Evolutionary conservation across 345 rosid species (phyloP), one percentile per base, ranked within the genome.

Genomic region (Gossypium ekmanianum): DNA sequence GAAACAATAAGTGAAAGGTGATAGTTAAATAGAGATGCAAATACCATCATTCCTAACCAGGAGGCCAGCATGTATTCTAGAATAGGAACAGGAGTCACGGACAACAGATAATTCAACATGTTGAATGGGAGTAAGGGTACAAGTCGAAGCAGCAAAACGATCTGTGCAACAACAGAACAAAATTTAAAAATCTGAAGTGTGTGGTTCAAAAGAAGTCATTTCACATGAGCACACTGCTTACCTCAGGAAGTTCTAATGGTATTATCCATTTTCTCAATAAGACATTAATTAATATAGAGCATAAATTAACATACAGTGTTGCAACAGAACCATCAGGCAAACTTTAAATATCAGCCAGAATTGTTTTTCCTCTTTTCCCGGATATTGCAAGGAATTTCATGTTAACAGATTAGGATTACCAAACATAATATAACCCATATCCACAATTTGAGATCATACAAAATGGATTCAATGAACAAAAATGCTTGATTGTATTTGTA

Each of bases 11-110:
- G 17, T 10, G 3, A 55, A 22, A 64, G 39, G 22, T 54, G 48
- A 68, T 44, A 75, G 63, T 24, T 57, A 8, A 54, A 68, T 24
- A 41, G 50, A 75, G 72, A 57, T 48, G 72, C 48, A 76, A 75
- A 43, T 90, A 95, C 98, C 99, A 93, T 91, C 99, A 95, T 95
- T 79, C 99, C 99, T 79, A 95, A 59, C 99, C 99, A 95, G 74
- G 99, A 91, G 73, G 97, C 96, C 84, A 95, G 91, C 87, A 90
- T 86, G 86, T 95, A 95, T 74, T 88, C 88, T 18, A 84, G 91
- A 26, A 91, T 39, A 12, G 91, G 74, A 66, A 95, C 90, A 27
- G 99, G 97, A 47, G 99, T 95, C 62, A 95, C 92, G 10, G 99
- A 95, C 70, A 95, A 84, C 68, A 95, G 90, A 90, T 95, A 95